These are phyloP conservation scores for Trichosanthes truncata DNA, from an alignment of 306 rosid genomes.

Conservation along the genomic window DNA sequence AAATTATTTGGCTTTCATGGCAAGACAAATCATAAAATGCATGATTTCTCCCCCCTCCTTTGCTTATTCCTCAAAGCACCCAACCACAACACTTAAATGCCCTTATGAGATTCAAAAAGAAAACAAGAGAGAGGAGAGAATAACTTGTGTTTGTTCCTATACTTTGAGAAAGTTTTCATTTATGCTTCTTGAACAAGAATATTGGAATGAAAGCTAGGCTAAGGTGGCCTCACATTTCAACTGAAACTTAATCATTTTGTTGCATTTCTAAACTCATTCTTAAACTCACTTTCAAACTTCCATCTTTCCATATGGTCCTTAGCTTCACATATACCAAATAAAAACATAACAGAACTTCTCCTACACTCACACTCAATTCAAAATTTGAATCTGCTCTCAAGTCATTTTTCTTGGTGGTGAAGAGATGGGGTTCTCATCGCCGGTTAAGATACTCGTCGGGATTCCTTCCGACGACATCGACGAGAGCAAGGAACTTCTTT, in stretches of 20 bases:
- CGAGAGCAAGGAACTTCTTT: conserved; percentile 64
- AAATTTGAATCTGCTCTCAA: not conserved
- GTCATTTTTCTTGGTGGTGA: conserved; percentile 8
- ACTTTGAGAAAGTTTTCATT: not conserved
- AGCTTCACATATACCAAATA: not conserved
- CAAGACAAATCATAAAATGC: conserved; percentile 58
- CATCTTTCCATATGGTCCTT: not conserved
- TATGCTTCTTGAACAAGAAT: conserved; percentile 87
- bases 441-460: conserved; percentile 61
- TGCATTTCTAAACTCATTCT: conserved; percentile 26
- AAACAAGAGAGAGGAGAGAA: conserved; percentile 5
- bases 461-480: conserved; percentile 52
- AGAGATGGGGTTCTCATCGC: conserved; percentile 32
- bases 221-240: conserved; percentile 55
- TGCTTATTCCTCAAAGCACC: conserved; percentile 96
- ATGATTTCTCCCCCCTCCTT: conserved; percentile 49
- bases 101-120: not conserved
- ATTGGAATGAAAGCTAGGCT: conserved; percentile 34
- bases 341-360: conserved; percentile 3
- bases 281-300: conserved; percentile 16
- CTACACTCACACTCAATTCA: not conserved
- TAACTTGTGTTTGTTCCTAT: not conserved
- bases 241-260: conserved; percentile 60
- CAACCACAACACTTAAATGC: conserved; percentile 70
- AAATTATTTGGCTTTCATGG: conserved; percentile 50